Conservation (phyloP, 164 flowering plant genomes). For the Macadamia tetraphylla region DNA sequence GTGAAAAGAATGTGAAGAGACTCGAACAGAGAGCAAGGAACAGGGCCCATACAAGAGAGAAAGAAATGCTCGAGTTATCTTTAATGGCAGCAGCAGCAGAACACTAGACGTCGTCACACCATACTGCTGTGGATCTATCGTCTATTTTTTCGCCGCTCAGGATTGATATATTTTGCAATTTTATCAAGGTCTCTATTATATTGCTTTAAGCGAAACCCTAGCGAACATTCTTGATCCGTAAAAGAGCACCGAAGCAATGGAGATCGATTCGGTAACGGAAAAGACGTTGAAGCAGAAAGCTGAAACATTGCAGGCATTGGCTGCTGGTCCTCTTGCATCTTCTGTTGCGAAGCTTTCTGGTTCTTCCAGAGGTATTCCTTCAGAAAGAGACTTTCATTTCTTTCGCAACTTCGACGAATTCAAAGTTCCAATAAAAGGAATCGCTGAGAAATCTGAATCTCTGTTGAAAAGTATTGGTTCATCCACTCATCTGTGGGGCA, state of each 20-base stretch:
- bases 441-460: slow-evolving; percentile 31
- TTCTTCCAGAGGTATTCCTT: slow-evolving; percentile 54
- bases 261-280: slow-evolving; percentile 6
- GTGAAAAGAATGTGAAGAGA: no score
- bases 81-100: no score
- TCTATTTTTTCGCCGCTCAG: no score
- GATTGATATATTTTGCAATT: no score
- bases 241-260: slow-evolving; percentile 5
- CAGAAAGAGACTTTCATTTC: slow-evolving; percentile 72
- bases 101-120: no score
- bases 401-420: slow-evolving; percentile 73
- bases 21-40: no score
- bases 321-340: slow-evolving; percentile 37
- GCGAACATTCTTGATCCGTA: neutral
- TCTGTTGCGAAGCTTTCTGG: slow-evolving; percentile 55
- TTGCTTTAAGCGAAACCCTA: neutral
- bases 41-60: no score
- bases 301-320: slow-evolving; percentile 22
- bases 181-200: no score
- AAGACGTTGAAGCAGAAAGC: slow-evolving; percentile 20
- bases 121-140: no score
- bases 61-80: no score
- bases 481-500: slow-evolving; percentile 29
- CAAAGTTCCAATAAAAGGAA: slow-evolving; percentile 47
- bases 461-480: slow-evolving; percentile 43